phyloP scores from a whole-genome alignment of 2,329 filamentous ascomycete genomes.

The Apiospora saccharicola region DNA sequence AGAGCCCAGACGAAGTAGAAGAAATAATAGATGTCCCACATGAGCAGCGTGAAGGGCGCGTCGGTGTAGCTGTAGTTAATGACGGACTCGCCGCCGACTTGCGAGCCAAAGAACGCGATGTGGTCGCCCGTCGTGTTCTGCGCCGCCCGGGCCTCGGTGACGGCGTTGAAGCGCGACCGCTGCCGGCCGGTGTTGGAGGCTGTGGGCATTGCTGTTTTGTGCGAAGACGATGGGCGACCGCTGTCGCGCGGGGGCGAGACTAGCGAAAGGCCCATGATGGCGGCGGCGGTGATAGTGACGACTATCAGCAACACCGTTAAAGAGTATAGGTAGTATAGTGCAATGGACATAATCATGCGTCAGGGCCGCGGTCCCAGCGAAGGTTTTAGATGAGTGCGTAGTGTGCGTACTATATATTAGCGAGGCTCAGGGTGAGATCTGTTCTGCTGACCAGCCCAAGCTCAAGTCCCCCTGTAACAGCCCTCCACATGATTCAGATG shows the following conservation, averaged over 20 bases:
- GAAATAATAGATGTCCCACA: conserved; percentile 63
- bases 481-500: conserved; percentile 4
- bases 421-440: background rate
- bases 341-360: conserved; percentile 15
- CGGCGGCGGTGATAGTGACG: background rate
- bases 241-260: background rate
- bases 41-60: conserved; percentile 57
- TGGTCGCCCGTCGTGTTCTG: conserved; percentile 27
- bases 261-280: conserved; percentile 7
- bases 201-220: background rate
- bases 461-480: background rate
- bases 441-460: conserved; percentile 4
- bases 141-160: background rate
- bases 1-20: conserved; percentile 62
- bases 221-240: background rate
- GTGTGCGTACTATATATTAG: background rate
- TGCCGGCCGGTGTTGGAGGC: conserved; percentile 12
- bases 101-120: conserved; percentile 65
- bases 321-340: conserved; percentile 13
- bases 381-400: background rate
- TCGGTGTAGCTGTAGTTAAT: conserved; percentile 70
- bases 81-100: conserved; percentile 63
- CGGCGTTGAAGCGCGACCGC: conserved; percentile 14
- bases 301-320: background rate
- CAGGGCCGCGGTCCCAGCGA: background rate